Evolutionary conservation across 495 filamentous ascomycete species (phyloP).

Genomic region (Rhypophila decipiens): DNA sequence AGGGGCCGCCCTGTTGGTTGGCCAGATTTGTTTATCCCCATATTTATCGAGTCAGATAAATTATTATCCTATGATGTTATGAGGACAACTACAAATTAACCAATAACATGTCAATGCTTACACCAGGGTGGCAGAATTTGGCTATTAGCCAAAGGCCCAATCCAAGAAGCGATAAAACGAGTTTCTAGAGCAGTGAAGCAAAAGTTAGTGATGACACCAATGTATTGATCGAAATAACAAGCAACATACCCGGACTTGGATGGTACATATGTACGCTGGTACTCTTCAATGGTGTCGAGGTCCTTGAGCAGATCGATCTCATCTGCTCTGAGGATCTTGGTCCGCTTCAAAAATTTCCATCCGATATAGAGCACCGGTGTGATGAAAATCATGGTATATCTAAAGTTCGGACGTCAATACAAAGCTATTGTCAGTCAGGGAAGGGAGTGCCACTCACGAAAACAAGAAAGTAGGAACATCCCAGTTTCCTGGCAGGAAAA

Average conservation of each 20-base stretch:
- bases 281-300: constrained; percentile 69
- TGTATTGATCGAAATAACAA: neutral
- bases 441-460: constrained; percentile 54
- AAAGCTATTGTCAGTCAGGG: neutral
- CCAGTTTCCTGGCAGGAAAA: constrained; percentile 64
- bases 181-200: constrained; percentile 13
- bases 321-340: constrained; percentile 47
- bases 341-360: constrained; percentile 66
- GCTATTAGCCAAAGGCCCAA: constrained; percentile 17
- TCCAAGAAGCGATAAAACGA: constrained; percentile 19
- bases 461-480: constrained; percentile 69
- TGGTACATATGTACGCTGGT: constrained; percentile 58
- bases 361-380: constrained; percentile 60
- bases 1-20: too few species aligned
- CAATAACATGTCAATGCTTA: too few species aligned
- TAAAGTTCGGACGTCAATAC: constrained; percentile 4
- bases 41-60: too few species aligned
- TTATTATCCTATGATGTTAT: too few species aligned
- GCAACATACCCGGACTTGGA: constrained; percentile 48
- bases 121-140: too few species aligned
- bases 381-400: constrained; percentile 60
- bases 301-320: constrained; percentile 59
- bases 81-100: too few species aligned
- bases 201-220: constrained; percentile 5
- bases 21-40: too few species aligned